These are phyloP conservation scores for Cyclotella distinguenda DNA, from an alignment of 108 stramenopile genomes.

Conservation along the genomic window DNA sequence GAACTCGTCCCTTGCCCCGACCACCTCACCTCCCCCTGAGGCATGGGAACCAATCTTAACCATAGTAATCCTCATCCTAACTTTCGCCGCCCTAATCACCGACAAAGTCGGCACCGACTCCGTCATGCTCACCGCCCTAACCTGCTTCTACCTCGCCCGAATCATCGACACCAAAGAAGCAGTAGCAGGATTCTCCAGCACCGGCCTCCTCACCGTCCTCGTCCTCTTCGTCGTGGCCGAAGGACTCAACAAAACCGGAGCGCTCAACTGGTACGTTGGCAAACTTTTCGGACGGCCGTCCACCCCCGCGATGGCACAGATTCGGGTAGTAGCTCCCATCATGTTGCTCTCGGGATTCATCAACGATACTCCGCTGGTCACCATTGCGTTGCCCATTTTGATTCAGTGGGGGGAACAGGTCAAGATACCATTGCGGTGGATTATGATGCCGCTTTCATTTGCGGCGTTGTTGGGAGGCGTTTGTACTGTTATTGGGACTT, in stretches of 20 bases:
- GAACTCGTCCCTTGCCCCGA: neutral
- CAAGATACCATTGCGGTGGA: slow-evolving; percentile 45
- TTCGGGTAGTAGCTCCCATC: slow-evolving; percentile 61
- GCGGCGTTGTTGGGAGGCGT: slow-evolving; percentile 82
- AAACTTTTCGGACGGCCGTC: slow-evolving; percentile 71
- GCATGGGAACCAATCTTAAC: slow-evolving; percentile 17
- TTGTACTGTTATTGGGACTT: slow-evolving; percentile 84
- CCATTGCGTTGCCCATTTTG: slow-evolving; percentile 83
- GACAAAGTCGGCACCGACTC: slow-evolving; percentile 11
- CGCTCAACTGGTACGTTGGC: slow-evolving; percentile 83
- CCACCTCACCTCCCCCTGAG: neutral
- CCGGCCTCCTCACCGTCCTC: slow-evolving; percentile 21
- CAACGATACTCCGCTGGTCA: slow-evolving; percentile 84
- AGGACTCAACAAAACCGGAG: slow-evolving; percentile 75
- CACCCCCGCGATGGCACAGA: slow-evolving; percentile 60
- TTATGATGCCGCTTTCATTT: slow-evolving; percentile 76
- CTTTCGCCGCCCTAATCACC: slow-evolving; percentile 1
- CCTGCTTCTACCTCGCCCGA: slow-evolving; percentile 8
- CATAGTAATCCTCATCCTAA: slow-evolving; percentile 12
- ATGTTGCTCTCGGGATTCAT: slow-evolving; percentile 69
- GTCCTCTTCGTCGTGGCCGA: slow-evolving; percentile 72
- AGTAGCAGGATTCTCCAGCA: slow-evolving; percentile 10
- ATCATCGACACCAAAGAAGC: slow-evolving; percentile 17
- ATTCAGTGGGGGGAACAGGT: slow-evolving; percentile 71
- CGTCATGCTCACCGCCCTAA: slow-evolving; percentile 24